Evolutionary conservation across 2,329 filamentous ascomycete genomes (phyloP).

Genomic region (Xylariaceae sp.): DNA sequence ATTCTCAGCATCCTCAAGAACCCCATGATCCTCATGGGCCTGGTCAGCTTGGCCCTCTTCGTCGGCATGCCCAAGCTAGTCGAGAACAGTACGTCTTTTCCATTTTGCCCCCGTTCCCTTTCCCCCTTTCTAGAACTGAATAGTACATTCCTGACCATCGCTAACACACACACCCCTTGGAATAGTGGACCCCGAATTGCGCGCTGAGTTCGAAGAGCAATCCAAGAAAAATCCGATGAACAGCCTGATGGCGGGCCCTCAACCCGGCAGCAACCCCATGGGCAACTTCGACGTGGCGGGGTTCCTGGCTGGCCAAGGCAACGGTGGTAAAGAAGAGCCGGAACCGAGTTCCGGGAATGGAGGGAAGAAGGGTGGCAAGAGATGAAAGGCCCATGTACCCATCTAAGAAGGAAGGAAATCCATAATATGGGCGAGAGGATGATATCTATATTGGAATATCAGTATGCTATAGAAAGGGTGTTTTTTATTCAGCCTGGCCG

Average conservation of each 20-base stretch:
- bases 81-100: slow-evolving; percentile 79
- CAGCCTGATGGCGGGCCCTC: slow-evolving; percentile 28
- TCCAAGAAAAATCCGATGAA: slow-evolving; percentile 72
- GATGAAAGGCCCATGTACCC: slow-evolving; percentile 35
- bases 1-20: slow-evolving; percentile 86
- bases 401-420: too few relatives aligned
- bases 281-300: slow-evolving; percentile 67
- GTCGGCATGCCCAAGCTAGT: slow-evolving; percentile 94
- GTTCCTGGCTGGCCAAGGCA: slow-evolving; percentile 63
- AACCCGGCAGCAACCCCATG: slow-evolving; percentile 50
- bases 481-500: too few relatives aligned
- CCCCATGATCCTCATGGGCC: slow-evolving; percentile 93
- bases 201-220: slow-evolving; percentile 89
- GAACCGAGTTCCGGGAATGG: slow-evolving; percentile 37
- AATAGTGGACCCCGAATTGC: slow-evolving; percentile 94
- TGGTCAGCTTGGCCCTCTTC: slow-evolving; percentile 82
- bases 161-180: not conserved
- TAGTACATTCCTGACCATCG: too few relatives aligned
- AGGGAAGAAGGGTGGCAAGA: slow-evolving; percentile 51
- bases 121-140: too few relatives aligned
- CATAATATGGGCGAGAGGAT: too few relatives aligned
- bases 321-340: slow-evolving; percentile 45
- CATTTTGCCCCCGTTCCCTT: not conserved
- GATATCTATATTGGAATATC: too few relatives aligned
- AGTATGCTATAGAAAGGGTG: too few relatives aligned